Conservation (phyloP, 2,329 filamentous ascomycete species). For the Neopestalotiopsis clavispora region DNA sequence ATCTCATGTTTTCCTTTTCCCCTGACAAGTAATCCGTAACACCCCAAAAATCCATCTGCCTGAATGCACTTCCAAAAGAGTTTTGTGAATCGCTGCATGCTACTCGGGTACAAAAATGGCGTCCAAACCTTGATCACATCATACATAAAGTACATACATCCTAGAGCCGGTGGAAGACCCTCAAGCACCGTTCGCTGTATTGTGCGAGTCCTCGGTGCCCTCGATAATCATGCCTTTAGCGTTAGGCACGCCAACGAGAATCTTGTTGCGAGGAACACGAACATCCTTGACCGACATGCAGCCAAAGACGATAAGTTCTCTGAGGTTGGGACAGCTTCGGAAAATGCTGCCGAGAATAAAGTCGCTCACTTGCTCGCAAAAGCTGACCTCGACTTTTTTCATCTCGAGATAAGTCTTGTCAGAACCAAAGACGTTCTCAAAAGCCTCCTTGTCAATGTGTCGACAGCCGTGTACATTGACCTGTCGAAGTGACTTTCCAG, state of each 20-base stretch:
- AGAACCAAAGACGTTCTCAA: slow-evolving; percentile 73
- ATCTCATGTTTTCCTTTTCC: too few species aligned
- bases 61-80: too few species aligned
- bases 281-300: slow-evolving; percentile 60
- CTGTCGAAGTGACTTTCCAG: slow-evolving; percentile 65
- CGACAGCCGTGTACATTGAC: slow-evolving; percentile 86
- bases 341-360: slow-evolving; percentile 68
- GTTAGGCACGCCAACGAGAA: slow-evolving; percentile 47
- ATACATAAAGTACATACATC: not conserved
- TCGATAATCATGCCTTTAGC: slow-evolving; percentile 48
- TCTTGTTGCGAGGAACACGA: slow-evolving; percentile 45
- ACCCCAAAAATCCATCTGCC: too few species aligned
- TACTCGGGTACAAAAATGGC: too few species aligned
- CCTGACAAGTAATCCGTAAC: too few species aligned
- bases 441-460: slow-evolving; percentile 74
- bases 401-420: slow-evolving; percentile 70
- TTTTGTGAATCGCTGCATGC: too few species aligned
- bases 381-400: slow-evolving; percentile 76
- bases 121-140: not conserved
- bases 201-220: slow-evolving; percentile 34
- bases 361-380: slow-evolving; percentile 72
- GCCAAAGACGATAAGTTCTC: slow-evolving; percentile 66
- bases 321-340: slow-evolving; percentile 64
- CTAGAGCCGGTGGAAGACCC: not conserved
- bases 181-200: not conserved